Evolutionary conservation across 306 rosid species (phyloP).

Genomic region (Quillaja saponaria): DNA sequence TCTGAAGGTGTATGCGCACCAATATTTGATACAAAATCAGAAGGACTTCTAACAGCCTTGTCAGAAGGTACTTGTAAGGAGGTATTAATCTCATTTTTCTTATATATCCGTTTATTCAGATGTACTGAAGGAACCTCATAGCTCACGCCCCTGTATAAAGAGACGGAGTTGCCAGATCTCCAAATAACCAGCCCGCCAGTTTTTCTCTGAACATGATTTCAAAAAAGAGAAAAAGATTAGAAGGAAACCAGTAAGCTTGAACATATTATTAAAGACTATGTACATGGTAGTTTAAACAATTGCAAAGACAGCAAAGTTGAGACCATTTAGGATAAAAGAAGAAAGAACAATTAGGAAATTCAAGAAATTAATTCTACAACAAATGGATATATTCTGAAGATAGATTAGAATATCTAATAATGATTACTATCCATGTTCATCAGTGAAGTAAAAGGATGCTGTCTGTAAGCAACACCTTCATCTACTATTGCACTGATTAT

Average conservation of each 20-base stretch:
- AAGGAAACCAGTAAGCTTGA: no score
- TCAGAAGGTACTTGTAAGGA: constrained; percentile 39
- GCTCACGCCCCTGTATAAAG: constrained; percentile 94
- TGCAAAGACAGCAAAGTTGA: no score
- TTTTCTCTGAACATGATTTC: constrained; percentile 64
- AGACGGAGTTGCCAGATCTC: constrained; percentile 95
- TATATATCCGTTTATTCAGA: constrained; percentile 51
- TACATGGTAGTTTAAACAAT: no score
- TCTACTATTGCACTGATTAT: constrained; percentile 10
- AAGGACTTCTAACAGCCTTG: constrained; percentile 31
- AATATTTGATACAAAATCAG: constrained; percentile 38
- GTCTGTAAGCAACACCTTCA: constrained; percentile 12
- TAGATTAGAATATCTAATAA: no score
- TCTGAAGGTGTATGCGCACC: constrained; percentile 31
- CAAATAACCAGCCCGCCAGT: constrained; percentile 97
- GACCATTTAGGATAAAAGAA: no score
- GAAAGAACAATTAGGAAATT: no score
- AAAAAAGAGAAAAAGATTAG: constrained; percentile 11
- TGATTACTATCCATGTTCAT: constrained; percentile 10
- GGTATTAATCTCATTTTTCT: constrained; percentile 39
- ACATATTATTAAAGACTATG: no score
- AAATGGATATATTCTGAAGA: no score
- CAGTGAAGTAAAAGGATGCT: constrained; percentile 6
- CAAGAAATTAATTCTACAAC: no score
- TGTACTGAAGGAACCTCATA: constrained; percentile 69